Evolutionary conservation across 202 grass and related monocot species (phyloP).

Genomic region (Bolboschoenoplectus hybrid): DNA sequence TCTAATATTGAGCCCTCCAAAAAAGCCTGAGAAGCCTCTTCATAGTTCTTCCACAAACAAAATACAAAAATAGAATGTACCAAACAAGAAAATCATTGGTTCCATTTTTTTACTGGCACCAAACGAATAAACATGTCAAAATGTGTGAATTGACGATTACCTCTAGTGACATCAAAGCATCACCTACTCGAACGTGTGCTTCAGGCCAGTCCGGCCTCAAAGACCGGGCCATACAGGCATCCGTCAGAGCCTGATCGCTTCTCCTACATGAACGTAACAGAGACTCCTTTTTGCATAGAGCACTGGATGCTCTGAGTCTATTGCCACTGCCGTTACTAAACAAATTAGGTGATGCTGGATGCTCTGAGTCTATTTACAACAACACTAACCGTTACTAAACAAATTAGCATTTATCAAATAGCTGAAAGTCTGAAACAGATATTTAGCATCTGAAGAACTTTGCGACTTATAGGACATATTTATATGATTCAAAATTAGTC

Average conservation of each 20-base stretch:
- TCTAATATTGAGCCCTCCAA: conserved; percentile 11
- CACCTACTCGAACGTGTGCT: background rate
- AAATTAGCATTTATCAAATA: background rate
- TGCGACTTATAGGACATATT: background rate
- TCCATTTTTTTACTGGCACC: background rate
- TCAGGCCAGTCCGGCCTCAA: background rate
- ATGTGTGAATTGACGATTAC: background rate
- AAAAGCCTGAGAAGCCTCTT: background rate
- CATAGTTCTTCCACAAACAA: background rate
- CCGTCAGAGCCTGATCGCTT: background rate
- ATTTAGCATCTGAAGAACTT: background rate
- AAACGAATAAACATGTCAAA: background rate
- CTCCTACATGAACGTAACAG: background rate
- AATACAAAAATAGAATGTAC: background rate
- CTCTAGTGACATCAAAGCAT: background rate
- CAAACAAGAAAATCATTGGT: background rate
- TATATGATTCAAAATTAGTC: too few species aligned
- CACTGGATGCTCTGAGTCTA: background rate
- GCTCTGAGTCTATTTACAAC: background rate
- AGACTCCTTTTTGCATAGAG: background rate
- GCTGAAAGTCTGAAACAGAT: background rate
- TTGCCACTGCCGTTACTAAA: background rate
- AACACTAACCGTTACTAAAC: background rate
- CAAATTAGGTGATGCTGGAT: too few species aligned
- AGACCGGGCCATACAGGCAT: background rate